Base-by-base conservation (phyloP, 2,329 filamentous ascomycete species). In the Sclerotiophoma versabilis region DNA sequence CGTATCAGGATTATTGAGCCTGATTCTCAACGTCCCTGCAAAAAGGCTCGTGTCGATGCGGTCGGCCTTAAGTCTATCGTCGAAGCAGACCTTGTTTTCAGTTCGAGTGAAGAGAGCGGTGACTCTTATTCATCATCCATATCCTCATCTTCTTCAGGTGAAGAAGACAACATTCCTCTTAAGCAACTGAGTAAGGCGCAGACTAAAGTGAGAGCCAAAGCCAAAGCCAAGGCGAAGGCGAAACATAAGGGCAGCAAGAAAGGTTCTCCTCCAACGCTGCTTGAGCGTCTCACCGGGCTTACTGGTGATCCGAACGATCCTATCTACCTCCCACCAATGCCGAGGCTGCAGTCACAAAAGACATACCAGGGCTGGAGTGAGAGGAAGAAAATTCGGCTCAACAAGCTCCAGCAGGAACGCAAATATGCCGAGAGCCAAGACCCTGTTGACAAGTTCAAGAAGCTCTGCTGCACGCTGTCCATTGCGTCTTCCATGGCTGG, bases 401-500 rank as follows among this genome's bases (percentile, higher is more conserved):
- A 58, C 23, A 58, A 55, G 19, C 50, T 54, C 8, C 57, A 49
- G 9, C 65, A 60, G 33, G 58, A 59, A 32, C 55, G 33, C 10
- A 61, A 57, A n/a, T 67, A 63, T 19, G 30, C 46, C 0, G 62
- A 63, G 20, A 52, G 48, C 5, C 43, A 58, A 1, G 66, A 71
- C 29, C 60, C 65, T 7, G 34, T 62, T 11, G 61, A 68, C 20
- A 63, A 50, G 9, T 69, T 70, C 52, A 72, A 73, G 37, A 75
- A 68, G 49, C 47, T 74, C 14, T 66, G 64, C 48, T 70, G 54
- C 32, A 65, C 72, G 2, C 54, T 75, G 17, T 60, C 67, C 15
- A 60, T 75, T 17, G 67, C 70, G 2, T 66, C 59, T n/a, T 68
- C 63, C 10, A 66, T 76, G 57, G 66, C 75, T 27, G 75, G 74